Evolutionary conservation across 2,329 filamentous ascomycete species (phyloP).

Genomic region (Aspergillus unguis): DNA sequence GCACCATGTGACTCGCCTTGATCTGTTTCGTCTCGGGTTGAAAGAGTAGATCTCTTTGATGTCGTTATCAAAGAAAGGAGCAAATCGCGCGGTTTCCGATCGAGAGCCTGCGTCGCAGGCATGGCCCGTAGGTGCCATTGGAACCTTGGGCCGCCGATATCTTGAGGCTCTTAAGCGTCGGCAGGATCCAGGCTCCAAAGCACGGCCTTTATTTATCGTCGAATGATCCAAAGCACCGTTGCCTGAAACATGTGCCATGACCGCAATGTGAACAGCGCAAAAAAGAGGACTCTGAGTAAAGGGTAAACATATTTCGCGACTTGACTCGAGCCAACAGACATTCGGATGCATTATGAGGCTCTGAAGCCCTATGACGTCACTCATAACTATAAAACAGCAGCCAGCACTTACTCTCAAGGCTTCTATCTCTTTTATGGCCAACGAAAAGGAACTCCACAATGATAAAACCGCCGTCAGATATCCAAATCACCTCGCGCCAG

Average conservation of each 20-base stretch:
- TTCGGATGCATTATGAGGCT: neutral
- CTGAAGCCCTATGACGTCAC: neutral
- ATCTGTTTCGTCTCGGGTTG: too few relatives aligned
- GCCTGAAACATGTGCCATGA: conserved; percentile 2
- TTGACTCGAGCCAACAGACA: too few relatives aligned
- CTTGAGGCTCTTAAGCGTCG: neutral
- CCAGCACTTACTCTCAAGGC: neutral
- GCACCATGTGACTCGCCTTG: too few relatives aligned
- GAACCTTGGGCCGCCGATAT: neutral
- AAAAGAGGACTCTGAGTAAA: too few relatives aligned
- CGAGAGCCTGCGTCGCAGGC: too few relatives aligned
- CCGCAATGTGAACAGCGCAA: neutral
- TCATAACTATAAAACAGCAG: neutral
- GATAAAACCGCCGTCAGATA: conserved; percentile 47
- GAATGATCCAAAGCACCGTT: neutral
- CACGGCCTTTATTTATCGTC: neutral
- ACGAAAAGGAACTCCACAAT: conserved; percentile 16
- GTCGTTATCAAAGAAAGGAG: too few relatives aligned
- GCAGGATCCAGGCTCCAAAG: neutral
- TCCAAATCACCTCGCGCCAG: conserved; percentile 56
- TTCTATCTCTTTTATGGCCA: neutral
- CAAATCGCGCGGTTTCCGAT: too few relatives aligned
- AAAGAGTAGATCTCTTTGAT: too few relatives aligned
- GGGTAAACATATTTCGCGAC: too few relatives aligned
- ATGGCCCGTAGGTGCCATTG: too few relatives aligned